Conservation (phyloP, 139 green algal species). For the Parachlorella kessleri region DNA sequence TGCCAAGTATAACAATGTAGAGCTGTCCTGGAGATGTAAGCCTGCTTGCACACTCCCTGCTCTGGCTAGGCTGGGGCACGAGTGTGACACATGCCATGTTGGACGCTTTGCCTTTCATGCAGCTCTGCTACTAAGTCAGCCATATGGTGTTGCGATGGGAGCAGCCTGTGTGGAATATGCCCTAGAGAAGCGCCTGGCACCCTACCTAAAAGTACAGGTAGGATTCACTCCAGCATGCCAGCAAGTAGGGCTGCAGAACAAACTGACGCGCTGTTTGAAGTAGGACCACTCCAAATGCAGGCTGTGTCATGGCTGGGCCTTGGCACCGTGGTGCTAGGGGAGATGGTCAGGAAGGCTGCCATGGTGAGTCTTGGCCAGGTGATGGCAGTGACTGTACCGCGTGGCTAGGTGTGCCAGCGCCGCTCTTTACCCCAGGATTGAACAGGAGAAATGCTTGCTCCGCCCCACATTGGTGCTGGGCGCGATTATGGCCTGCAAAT, state of each 20-base stretch:
- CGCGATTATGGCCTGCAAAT: too few species aligned
- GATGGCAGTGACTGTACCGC: neutral
- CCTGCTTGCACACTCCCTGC: too few species aligned
- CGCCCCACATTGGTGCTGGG: too few species aligned
- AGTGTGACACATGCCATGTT: neutral
- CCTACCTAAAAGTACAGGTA: slow-evolving; percentile 25
- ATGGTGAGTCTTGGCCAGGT: slow-evolving; percentile 43
- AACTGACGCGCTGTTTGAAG: neutral
- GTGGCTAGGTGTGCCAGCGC: neutral
- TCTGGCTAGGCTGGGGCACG: neutral
- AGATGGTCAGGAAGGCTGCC: slow-evolving; percentile 66
- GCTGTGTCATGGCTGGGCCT: slow-evolving; percentile 41
- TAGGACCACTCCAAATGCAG: slow-evolving; percentile 14
- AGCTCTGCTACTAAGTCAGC: slow-evolving; percentile 58
- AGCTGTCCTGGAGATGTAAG: slow-evolving; percentile 63
- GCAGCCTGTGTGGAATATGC: slow-evolving; percentile 44
- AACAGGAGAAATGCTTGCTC: neutral
- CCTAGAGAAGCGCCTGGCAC: slow-evolving; percentile 24
- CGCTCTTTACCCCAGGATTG: neutral
- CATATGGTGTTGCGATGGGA: slow-evolving; percentile 62
- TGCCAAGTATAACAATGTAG: slow-evolving; percentile 42
- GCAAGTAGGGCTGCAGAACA: neutral
- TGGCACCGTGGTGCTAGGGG: slow-evolving; percentile 51
- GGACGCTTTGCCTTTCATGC: neutral
- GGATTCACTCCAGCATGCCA: neutral